Evolutionary conservation across 345 rosid species (phyloP).

Genomic region (Cardamine resedifolia): DNA sequence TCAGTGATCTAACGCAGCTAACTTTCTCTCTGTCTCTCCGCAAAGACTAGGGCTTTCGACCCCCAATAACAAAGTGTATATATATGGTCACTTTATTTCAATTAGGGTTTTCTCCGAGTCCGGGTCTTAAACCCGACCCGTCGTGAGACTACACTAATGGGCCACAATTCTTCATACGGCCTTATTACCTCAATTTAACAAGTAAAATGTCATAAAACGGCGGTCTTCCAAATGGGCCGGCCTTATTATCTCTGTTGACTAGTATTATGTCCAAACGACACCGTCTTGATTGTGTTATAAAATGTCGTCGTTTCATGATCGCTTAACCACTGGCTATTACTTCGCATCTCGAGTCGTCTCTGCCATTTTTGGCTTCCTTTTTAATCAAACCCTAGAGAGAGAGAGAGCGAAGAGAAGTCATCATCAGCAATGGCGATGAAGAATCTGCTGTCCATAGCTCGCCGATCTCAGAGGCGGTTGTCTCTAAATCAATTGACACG

Average conservation of each 20-base stretch:
- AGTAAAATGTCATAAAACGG: not conserved
- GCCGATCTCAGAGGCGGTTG: slow-evolving; percentile 52
- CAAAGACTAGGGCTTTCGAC: slow-evolving; percentile 36
- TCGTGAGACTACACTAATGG: not conserved
- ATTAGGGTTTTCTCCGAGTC: slow-evolving; percentile 41
- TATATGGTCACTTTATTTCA: not conserved
- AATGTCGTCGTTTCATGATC: not conserved
- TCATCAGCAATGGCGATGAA: slow-evolving; percentile 48
- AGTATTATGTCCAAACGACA: not conserved
- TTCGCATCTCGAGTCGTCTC: slow-evolving; percentile 34
- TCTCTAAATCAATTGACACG: slow-evolving; percentile 39
- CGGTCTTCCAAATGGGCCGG: not conserved
- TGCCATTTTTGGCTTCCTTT: slow-evolving; percentile 24
- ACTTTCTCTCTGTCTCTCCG: slow-evolving; percentile 32
- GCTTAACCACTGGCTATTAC: slow-evolving; percentile 24
- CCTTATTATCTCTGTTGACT: not conserved
- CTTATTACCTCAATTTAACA: not conserved
- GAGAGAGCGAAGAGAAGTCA: slow-evolving; percentile 26
- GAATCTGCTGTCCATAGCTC: slow-evolving; percentile 52
- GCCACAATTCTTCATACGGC: not conserved
- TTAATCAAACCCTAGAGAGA: slow-evolving; percentile 38
- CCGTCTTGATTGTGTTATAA: not conserved
- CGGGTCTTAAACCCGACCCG: slow-evolving; percentile 12
- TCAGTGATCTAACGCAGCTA: slow-evolving; percentile 18
- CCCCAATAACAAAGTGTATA: not conserved